phyloP scores from a whole-genome alignment of 2,329 filamentous ascomycete species.

The Curvularia eragrostidis region DNA sequence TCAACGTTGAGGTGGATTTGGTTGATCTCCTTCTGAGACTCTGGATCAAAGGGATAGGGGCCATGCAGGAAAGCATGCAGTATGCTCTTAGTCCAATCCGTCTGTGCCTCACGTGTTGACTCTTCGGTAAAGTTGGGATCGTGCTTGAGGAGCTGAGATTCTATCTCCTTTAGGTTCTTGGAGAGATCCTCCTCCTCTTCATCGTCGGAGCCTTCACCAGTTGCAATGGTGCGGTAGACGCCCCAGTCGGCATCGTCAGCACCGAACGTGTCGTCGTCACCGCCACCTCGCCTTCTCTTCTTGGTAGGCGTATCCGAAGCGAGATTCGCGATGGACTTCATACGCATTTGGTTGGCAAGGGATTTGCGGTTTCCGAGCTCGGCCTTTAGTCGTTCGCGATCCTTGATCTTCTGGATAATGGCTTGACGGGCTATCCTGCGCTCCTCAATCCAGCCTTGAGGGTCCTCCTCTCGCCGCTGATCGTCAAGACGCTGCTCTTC shows the following conservation, averaged over 20 bases:
- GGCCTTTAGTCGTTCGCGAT: conserved; percentile 88
- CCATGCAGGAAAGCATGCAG: conserved; percentile 90
- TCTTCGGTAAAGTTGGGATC: conserved; percentile 91
- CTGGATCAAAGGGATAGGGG: conserved; percentile 81
- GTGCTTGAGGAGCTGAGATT: conserved; percentile 83
- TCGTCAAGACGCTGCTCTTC: conserved; percentile 85
- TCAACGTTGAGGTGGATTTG: conserved; percentile 97
- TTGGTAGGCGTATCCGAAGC: conserved; percentile 85
- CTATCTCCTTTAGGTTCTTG: conserved; percentile 74
- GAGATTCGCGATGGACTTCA: conserved; percentile 97
- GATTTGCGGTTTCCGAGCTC: conserved; percentile 97
- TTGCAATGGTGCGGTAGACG: conserved; percentile 91
- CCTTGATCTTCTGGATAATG: conserved; percentile 84
- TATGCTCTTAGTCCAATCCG: conserved; percentile 92
- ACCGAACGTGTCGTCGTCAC: conserved; percentile 95
- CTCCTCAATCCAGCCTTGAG: conserved; percentile 86
- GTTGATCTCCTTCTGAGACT: conserved; percentile 79
- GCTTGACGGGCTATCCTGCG: conserved; percentile 74
- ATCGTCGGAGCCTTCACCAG: conserved; percentile 80
- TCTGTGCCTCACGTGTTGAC: conserved; percentile 88
- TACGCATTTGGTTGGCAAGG: conserved; percentile 92
- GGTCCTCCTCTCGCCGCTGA: conserved; percentile 81
- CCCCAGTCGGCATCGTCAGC: conserved; percentile 98
- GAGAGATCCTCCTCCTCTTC: conserved; percentile 90
- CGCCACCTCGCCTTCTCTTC: conserved; percentile 82